Conservation (phyloP, 805 yeast species). For the Zygosaccharomyces kombuchaensis region DNA sequence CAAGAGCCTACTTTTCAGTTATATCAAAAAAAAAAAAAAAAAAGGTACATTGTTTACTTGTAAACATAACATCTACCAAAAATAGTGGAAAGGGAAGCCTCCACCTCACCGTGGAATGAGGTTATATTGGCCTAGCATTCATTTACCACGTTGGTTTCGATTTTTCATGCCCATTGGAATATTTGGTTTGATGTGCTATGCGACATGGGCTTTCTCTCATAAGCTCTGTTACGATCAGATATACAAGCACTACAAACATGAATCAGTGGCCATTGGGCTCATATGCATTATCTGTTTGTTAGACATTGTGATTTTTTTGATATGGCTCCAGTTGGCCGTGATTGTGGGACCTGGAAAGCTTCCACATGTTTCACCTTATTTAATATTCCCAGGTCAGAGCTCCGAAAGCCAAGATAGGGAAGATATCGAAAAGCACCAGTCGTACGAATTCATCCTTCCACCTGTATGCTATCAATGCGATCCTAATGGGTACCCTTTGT, state of each 20-base stretch:
- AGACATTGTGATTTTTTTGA: constrained; percentile 9
- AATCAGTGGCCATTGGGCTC: constrained; percentile 24
- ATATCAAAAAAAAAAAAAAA: background rate
- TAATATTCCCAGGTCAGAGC: constrained; percentile 11
- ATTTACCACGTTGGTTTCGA: constrained; percentile 9
- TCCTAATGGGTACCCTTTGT: constrained; percentile 66
- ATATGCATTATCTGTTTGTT: constrained; percentile 17
- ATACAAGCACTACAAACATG: constrained; percentile 11
- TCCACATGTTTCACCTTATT: constrained; percentile 26
- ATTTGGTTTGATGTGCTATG: constrained; percentile 37
- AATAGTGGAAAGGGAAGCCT: background rate
- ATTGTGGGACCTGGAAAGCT: constrained; percentile 28
- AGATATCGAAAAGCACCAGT: background rate
- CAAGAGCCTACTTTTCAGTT: background rate
- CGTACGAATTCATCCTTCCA: constrained; percentile 35
- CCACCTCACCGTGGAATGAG: constrained; percentile 5
- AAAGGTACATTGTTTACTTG: background rate
- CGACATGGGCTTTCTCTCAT: constrained; percentile 43
- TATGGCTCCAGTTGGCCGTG: constrained; percentile 23
- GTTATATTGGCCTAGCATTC: constrained; percentile 2
- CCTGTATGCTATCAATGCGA: constrained; percentile 68
- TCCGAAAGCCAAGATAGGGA: background rate
- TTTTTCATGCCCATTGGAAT: constrained; percentile 30
- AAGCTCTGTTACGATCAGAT: constrained; percentile 39
- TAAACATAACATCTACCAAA: background rate